phyloP scores from a whole-genome alignment of 495 filamentous ascomycete species.

The Aspergillus panamensis region DNA sequence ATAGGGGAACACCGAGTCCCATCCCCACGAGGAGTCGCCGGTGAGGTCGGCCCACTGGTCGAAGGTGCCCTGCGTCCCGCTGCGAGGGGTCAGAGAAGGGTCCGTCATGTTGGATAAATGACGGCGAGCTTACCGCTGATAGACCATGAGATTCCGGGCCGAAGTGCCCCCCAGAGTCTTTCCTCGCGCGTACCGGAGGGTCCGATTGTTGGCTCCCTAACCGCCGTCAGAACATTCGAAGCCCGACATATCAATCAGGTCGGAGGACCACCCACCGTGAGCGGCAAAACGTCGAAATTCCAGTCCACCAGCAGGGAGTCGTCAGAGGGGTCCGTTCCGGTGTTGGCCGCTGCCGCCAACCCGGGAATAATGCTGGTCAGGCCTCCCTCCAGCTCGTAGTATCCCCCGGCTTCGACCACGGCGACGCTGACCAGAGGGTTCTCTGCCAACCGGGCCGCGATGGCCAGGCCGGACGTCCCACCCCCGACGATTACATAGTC shows the following conservation, averaged over 20 bases:
- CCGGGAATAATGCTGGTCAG: neutral
- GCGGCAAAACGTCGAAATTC: neutral
- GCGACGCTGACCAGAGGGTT: neutral
- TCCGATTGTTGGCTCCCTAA: neutral
- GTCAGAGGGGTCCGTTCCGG: neutral
- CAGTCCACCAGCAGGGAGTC: neutral
- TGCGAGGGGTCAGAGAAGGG: neutral
- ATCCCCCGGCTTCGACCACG: neutral
- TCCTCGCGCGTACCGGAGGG: slow-evolving; percentile 38
- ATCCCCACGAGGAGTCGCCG: slow-evolving; percentile 47
- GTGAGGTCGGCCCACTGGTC: slow-evolving; percentile 51
- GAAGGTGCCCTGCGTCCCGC: slow-evolving; percentile 12
- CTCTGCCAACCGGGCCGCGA: neutral
- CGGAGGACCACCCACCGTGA: neutral
- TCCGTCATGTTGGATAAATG: neutral
- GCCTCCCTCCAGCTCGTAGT: neutral
- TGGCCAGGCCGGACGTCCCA: neutral
- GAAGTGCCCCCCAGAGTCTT: slow-evolving; percentile 46
- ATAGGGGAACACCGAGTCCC: slow-evolving; percentile 45
- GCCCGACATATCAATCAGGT: neutral
- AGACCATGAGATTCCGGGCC: slow-evolving; percentile 43
- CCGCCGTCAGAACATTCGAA: neutral
- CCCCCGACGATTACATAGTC: neutral
- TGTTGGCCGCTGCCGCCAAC: neutral
- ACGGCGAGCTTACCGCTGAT: slow-evolving; percentile 26